Base-by-base conservation (phyloP, 176 grass and related monocot genomes). In the Puccinellia tenuiflora region DNA sequence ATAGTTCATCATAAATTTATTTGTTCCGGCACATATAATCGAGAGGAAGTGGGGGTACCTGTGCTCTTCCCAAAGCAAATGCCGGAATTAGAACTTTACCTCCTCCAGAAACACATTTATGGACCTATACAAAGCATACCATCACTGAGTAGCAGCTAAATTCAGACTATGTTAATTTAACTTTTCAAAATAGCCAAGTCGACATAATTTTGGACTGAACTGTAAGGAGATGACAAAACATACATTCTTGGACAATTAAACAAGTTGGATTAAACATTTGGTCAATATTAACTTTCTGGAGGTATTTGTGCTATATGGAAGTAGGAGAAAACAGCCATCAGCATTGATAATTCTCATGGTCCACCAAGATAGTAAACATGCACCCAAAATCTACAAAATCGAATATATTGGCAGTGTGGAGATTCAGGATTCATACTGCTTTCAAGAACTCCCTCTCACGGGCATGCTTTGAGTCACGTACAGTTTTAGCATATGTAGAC, bases 21-120 rank as follows among this genome's bases (percentile, higher is more conserved):
- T 40, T 71, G 33, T 16, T 11, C 77, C 54, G 12, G 33, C 34
- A 24, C 16, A 68, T 78, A 63, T 52, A 81, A 22, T 53, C 63
- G 40, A 62, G 25, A 77, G 38, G 31, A 46, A 40, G 10, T 4
- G 37, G 67, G 10, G 40, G 20, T 90, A 98, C 96, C 92, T 93
- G 96, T 52, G 92, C 96, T 93, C 96, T 95, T 86, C 92, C 92
- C 68, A 98, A 85, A 76, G 96, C 96, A 95, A 98, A 98, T 75
- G 96, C 93, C 11, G 96, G 96, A 78, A 98, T 93, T 35, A 98
- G 50, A 91, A 98, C 96, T 91, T 95, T 98, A 77, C 96, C 96
- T 62, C 96, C 96, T 62, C 81, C 90, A 93, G 91, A 76, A 75
- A 98, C 80, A 88, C 96, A 98, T 47, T 89, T 95, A 68, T 98